Conservation (phyloP, 2,329 filamentous ascomycete genomes). For the Nemania diffusa region DNA sequence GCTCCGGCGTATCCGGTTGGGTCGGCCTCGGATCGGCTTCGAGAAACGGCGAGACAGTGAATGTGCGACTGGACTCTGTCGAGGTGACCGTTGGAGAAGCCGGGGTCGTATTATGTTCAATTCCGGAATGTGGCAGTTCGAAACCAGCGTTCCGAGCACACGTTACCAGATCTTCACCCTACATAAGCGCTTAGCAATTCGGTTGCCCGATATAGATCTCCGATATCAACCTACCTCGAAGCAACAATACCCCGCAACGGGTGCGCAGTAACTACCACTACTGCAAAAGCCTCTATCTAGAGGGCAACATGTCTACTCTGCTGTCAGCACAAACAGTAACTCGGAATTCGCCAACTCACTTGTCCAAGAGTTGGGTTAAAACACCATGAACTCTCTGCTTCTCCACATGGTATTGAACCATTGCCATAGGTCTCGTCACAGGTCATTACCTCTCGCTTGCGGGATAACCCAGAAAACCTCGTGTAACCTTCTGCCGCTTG, state of each 20-base stretch:
- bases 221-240: constrained; percentile 46
- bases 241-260: constrained; percentile 53
- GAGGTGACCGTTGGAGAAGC: constrained; percentile 15
- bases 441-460: constrained; percentile 43
- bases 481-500: constrained; percentile 40
- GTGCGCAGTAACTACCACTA: constrained; percentile 51
- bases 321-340: constrained; percentile 25
- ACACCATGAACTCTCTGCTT: constrained; percentile 47
- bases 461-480: constrained; percentile 31
- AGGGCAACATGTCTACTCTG: constrained; percentile 51
- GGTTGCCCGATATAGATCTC: neutral
- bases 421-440: constrained; percentile 51
- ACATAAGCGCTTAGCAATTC: constrained; percentile 32
- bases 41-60: constrained; percentile 42
- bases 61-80: constrained; percentile 31
- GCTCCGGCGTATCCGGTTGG: constrained; percentile 7
- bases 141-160: constrained; percentile 52
- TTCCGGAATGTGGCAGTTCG: constrained; percentile 40
- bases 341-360: constrained; percentile 40
- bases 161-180: constrained; percentile 50
- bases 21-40: constrained; percentile 26
- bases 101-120: constrained; percentile 22
- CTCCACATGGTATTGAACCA: constrained; percentile 49
- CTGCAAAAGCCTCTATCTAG: constrained; percentile 52
- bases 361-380: constrained; percentile 51